phyloP scores from a whole-genome alignment of 2,329 filamentous ascomycete genomes.

The Aspergillus spinulosporus region DNA sequence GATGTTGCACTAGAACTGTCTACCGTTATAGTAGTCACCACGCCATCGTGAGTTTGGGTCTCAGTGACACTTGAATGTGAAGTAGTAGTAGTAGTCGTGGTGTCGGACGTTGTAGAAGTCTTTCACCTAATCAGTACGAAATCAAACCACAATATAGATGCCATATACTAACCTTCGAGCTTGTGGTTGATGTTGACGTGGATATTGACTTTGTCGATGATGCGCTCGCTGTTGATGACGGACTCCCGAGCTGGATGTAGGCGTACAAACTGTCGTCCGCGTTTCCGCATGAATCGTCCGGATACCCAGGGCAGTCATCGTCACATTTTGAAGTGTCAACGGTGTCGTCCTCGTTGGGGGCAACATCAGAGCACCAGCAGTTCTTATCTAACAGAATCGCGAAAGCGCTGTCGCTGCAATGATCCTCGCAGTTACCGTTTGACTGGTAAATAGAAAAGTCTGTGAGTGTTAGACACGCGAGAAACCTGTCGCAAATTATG shows the following conservation, averaged over 20 bases:
- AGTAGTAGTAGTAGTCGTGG: not conserved
- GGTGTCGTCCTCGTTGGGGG: conserved; percentile 39
- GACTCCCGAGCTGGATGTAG: conserved; percentile 43
- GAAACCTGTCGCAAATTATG: not conserved
- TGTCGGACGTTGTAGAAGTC: not conserved
- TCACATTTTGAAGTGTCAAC: conserved; percentile 37
- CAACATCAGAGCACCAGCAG: conserved; percentile 53
- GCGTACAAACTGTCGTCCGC: conserved; percentile 41
- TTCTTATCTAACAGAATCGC: conserved; percentile 47
- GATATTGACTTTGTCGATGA: conserved; percentile 14
- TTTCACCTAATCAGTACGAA: not conserved
- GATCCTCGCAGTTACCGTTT: conserved; percentile 44
- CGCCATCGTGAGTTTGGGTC: conserved; percentile 31
- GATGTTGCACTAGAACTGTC: conserved; percentile 19
- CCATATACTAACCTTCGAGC: not conserved
- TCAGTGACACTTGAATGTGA: conserved; percentile 17
- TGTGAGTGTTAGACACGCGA: conserved; percentile 6
- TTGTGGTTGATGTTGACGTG: not conserved
- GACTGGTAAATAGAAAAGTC: conserved; percentile 46
- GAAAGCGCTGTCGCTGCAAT: conserved; percentile 48
- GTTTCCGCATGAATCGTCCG: conserved; percentile 48
- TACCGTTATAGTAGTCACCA: conserved; percentile 34
- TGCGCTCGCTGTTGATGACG: conserved; percentile 35
- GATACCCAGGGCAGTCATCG: conserved; percentile 49
- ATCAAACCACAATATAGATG: not conserved